Evolutionary conservation across 208 protist genomes (phyloP), one percentile per base, ranked within the genome.

Genomic region (Polymyxa betae): DNA sequence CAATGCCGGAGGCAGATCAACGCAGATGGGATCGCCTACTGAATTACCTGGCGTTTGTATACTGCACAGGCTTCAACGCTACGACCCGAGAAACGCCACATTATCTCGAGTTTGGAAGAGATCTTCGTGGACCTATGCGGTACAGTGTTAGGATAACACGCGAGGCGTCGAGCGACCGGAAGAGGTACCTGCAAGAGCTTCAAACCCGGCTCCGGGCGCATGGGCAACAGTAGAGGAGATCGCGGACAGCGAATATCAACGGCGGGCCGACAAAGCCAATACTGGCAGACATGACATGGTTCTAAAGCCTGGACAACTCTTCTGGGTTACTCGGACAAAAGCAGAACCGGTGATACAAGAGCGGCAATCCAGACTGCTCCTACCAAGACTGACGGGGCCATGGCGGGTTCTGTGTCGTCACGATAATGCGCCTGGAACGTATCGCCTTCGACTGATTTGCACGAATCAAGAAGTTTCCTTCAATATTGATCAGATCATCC

Each of bases 401-500:
- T 82, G 72, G 72, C 5, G 72, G 40, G 72, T 82, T 20, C 72
- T 82, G 5, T 5, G 40, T 12, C 5, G 40, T 5, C 72, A 45
- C 40, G 35, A 35, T 45, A 82, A 82, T n/a, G 40, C 72, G 35
- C 5, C 72, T 12, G 72, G 35, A 5, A 82, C 72, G 16, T 82
- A 82, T n/a, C 72, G 72, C 5, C 72, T 82, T 82, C 72, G 72
- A 35, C 72, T 38, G 16, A 12, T 82, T 20, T 40, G 10, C 35
- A 82, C 72, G 5, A 12, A 35, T 5, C 5, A 82, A 43, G 72
- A 82, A n/a, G 72, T n/a, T 5, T 45, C 72, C 16, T 82, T 82
- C 40, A 82, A 82, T 35, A 16, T 35, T n/a, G 72, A 82, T n/a
- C 72, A 82, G 72, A 82, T 82, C n/a, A n/a, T 82, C 5, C 72